Base-by-base conservation (phyloP, 139 green algal genomes). In the Spirogloea muscicola region DNA sequence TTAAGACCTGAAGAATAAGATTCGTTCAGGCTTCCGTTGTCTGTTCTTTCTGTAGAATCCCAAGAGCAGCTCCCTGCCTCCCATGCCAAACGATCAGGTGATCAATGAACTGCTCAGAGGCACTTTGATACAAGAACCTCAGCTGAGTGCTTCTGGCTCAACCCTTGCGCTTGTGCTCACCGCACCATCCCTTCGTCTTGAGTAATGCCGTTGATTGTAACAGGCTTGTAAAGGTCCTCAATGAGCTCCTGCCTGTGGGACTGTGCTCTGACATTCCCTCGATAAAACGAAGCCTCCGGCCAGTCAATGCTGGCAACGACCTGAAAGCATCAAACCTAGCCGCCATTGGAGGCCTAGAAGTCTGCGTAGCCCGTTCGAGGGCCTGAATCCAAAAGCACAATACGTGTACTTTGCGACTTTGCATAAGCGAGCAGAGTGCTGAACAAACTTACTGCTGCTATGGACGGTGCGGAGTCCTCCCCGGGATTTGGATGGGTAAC, bases 171-270 rank as follows among this genome's bases (percentile, higher is more conserved):
- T n/a, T n/a, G n/a, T n/a, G n/a, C 21, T 21, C 29, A 76, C 25
- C 73, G 61, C 43, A 65, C 85, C n/a, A 74, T 76, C 5, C 57
- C n/a, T 72, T 79, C 75, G 65, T 85, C 83, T 49, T 85, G 66
- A 25, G 68, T 29, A 49, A 87, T 57, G 64, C 91, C 82, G 37
- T 77, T 62, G 72, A 77, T 77, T 16, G 10, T 34, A 0, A 3
- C 18, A 9, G 33, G 33, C 37, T 33, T 75, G 65, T 39, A 85
- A 3, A 94, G 77, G 58, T 86, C 80, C 0, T 36, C 64, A 31
- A 90, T 81, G 68, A 85, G 86, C 76, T 89, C 84, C 64, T 80
- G 2, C 1, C 75, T 49, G 57, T 63, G 48, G n/a, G 29, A 6
- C 40, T 82, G 75, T 27, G 75, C 40, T 6, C 40, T 36, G 29